These are phyloP conservation scores for Nematocida ironsii DNA, from an alignment of 371 early-diverging fungal species.

Conservation along the genomic window DNA sequence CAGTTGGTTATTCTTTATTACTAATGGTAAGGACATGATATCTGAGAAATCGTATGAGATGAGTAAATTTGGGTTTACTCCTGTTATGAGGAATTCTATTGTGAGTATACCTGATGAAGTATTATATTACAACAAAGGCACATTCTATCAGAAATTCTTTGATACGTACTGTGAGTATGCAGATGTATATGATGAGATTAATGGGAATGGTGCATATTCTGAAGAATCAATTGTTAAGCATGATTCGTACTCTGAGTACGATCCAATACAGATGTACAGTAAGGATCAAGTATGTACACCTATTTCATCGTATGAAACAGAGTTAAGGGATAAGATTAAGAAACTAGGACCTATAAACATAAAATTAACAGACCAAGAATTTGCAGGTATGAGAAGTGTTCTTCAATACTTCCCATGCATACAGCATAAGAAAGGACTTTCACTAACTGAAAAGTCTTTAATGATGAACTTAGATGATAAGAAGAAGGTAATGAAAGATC, in stretches of 20 bases:
- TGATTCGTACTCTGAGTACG: not conserved
- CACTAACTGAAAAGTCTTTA: not conserved
- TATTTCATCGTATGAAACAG: not conserved
- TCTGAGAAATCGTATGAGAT: not conserved
- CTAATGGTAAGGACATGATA: conserved; percentile 2
- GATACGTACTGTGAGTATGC: conserved; percentile 36
- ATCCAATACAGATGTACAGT: conserved; percentile 2
- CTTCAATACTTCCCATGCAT: conserved; percentile 10
- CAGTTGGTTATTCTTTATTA: not conserved
- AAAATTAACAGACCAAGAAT: conserved; percentile 8
- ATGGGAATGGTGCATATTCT: conserved; percentile 11
- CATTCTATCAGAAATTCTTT: conserved; percentile 40
- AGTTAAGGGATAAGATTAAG: not conserved
- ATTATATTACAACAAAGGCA: not conserved
- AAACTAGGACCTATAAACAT: conserved; percentile 2
- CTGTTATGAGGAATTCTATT: not conserved
- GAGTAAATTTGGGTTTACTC: not conserved
- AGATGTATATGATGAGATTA: not conserved
- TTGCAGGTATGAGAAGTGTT: not conserved
- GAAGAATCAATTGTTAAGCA: not conserved
- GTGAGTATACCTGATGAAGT: not conserved
- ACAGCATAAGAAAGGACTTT: not conserved
- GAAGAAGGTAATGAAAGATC: not conserved
- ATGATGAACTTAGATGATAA: not conserved
- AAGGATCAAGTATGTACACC: conserved; percentile 6